Conservation (phyloP, 176 grass and related monocot genomes). For the Juncus inflexus region DNA sequence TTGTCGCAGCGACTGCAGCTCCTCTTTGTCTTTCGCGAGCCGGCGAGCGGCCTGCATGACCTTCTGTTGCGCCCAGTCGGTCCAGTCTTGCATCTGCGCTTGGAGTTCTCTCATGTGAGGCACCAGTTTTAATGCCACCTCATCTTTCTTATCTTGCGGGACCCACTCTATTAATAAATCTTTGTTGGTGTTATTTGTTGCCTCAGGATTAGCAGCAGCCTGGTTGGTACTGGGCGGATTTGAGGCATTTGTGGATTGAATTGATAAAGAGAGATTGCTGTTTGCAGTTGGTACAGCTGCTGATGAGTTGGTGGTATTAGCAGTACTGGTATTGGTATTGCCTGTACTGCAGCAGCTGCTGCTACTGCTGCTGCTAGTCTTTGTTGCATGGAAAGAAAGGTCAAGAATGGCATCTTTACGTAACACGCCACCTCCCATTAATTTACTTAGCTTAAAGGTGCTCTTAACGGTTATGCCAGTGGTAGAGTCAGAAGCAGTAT, state of each 20-base stretch:
- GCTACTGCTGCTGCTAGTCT: constrained; percentile 41
- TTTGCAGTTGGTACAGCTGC: constrained; percentile 41
- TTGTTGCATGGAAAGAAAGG: constrained; percentile 58
- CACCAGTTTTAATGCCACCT: constrained; percentile 66
- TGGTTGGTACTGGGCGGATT: constrained; percentile 33
- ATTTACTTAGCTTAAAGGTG: constrained; percentile 54
- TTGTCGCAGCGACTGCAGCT: constrained; percentile 64
- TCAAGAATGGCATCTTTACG: constrained; percentile 45
- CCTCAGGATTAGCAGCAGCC: constrained; percentile 29
- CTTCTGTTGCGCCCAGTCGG: constrained; percentile 91
- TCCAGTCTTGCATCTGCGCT: constrained; percentile 68
- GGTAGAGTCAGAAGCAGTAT: constrained; percentile 44
- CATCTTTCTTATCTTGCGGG: constrained; percentile 76
- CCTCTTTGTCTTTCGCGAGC: constrained; percentile 79
- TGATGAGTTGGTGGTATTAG: constrained; percentile 29
- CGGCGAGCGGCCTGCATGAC: constrained; percentile 90
- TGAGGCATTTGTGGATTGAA: constrained; percentile 42
- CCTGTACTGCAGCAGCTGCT: constrained; percentile 46
- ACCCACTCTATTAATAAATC: constrained; percentile 56
- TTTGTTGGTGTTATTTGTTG: constrained; percentile 41
- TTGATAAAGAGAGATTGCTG: constrained; percentile 58
- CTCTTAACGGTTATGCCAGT: constrained; percentile 47
- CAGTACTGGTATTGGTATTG: constrained; percentile 42
- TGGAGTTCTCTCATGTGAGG: constrained; percentile 71
- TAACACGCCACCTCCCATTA: constrained; percentile 41